Percentiles rank a stretch among this genome's conserved stretches.
Conservation (phyloP, 805 yeast species). For the Wickerhamiella parazyma region DNA sequence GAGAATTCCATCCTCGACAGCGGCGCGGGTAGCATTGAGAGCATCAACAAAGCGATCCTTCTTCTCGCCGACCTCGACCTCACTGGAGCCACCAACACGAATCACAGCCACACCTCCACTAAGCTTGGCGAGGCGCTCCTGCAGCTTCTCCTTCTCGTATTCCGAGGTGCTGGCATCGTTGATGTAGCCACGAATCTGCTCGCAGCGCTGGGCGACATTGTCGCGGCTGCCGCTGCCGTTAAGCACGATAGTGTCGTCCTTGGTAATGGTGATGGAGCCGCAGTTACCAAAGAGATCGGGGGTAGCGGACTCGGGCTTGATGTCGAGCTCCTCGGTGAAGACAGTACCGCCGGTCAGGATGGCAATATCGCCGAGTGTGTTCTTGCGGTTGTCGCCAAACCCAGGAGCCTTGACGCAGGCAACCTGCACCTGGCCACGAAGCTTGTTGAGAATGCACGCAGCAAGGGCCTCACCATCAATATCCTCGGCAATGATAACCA, state of each 20-base stretch:
- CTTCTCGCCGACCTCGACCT: conserved; percentile 98
- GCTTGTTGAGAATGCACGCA: conserved; percentile 91
- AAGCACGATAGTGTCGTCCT: conserved; percentile 87
- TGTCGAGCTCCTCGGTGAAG: conserved; percentile 80
- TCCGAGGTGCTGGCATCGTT: conserved; percentile 60
- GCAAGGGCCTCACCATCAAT: conserved; percentile 97
- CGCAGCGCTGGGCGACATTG: conserved; percentile 71
- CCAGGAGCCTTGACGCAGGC: conserved; percentile 98
- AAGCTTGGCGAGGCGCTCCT: conserved; percentile 92
- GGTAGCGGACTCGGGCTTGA: conserved; percentile 91
- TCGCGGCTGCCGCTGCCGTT: conserved; percentile 88
- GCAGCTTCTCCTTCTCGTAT: conserved; percentile 93
- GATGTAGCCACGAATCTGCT: conserved; percentile 76
- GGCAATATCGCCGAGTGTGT: conserved; percentile 90
- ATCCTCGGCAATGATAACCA: conserved; percentile 87
- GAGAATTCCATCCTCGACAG: conserved; percentile 94
- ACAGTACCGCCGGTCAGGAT: conserved; percentile 85
- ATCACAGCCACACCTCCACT: conserved; percentile 98
- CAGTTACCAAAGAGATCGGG: conserved; percentile 80
- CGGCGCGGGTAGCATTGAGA: conserved; percentile 95
- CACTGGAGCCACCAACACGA: conserved; percentile 94
- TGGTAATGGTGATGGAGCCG: conserved; percentile 82
- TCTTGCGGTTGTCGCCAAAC: conserved; percentile 96
- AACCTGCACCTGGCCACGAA: conserved; percentile 96
- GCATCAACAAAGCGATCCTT: conserved; percentile 99